Percentiles rank a stretch among this genome's conserved stretches.
Evolutionary conservation across 73 alveolate species (phyloP).

Genomic region (Tetrahymena borealis): DNA sequence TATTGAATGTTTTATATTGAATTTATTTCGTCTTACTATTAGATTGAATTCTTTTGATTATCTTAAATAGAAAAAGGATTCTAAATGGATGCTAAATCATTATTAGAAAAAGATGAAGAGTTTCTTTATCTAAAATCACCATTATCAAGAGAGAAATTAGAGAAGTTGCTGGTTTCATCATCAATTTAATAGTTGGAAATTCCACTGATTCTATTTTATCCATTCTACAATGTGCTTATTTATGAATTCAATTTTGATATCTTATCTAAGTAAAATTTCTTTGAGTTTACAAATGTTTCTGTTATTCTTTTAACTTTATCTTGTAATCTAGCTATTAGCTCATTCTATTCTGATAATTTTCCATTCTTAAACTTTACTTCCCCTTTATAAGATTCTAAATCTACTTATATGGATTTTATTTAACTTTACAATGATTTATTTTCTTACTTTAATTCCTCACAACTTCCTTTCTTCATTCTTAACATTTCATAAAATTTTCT

Average conservation of each 20-base stretch:
- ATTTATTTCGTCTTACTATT: neutral
- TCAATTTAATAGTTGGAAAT: neutral
- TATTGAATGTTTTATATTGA: neutral
- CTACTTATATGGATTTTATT: neutral
- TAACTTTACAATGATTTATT: neutral
- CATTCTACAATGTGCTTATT: neutral
- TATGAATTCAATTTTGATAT: neutral
- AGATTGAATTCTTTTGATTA: neutral
- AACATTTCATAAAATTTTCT: neutral
- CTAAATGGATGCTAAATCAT: neutral
- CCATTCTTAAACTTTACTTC: neutral
- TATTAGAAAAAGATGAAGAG: neutral
- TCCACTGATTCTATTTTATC: neutral
- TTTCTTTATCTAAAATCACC: neutral
- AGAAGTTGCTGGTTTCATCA: neutral
- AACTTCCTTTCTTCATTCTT: neutral
- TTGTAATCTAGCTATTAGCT: neutral
- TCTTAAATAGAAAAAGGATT: neutral
- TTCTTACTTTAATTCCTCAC: neutral
- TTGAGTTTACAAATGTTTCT: neutral
- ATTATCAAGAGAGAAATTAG: neutral
- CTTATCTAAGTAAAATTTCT: neutral
- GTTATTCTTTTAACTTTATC: neutral
- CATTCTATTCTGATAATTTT: neutral
- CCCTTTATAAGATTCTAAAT: neutral